Base-by-base conservation (phyloP, 768 basidiomycete species). In the Russula emetica region DNA sequence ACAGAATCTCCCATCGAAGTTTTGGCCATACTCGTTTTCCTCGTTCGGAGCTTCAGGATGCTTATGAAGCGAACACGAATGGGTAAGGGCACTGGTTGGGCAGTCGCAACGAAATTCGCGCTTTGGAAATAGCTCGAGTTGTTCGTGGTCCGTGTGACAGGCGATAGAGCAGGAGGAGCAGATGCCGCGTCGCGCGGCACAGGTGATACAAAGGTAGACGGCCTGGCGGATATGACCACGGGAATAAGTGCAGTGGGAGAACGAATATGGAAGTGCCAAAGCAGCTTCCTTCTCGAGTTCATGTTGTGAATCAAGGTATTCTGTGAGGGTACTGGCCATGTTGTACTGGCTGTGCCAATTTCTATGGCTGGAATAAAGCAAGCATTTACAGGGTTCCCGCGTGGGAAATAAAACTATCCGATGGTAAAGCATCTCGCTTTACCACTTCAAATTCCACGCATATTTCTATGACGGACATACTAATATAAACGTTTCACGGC, bases 41-140 rank as follows among this genome's bases (percentile, higher is more conserved):
- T 66, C 68, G 70, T 92, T 93, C 61, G 75, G 78, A 10, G 78
- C 79, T 73, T 88, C 85, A 1, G 67, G 54, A 18, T 67, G 74
- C 57, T 73, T 77, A 73, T 90, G 86, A 28, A 93, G 75, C 24
- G 83, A 81, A 73, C 92, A 94, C 2, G 78, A 59, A 64, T 87
- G 86, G 0, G 80, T 69, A 24, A 92, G 74, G 5, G 82, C 77
- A 14, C 74, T 62, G 20, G 92, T 93, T 4, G 92, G 90, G 72
- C 92, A 94, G 74, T 94, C 92, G 71, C 92, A 94, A 38, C 87
- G 84, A 71, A 93, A 92, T 63, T 79, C 76, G 68, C 91, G 83
- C 72, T 94, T 94, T 1, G 91, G 90, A 75, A 94, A 93, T 63
- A 94, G 79, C 73, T 94, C 92, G 57, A 93, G 74, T 72, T 94